phyloP scores from a whole-genome alignment of 257 asterid species.

The Scutellaria barbata region DNA sequence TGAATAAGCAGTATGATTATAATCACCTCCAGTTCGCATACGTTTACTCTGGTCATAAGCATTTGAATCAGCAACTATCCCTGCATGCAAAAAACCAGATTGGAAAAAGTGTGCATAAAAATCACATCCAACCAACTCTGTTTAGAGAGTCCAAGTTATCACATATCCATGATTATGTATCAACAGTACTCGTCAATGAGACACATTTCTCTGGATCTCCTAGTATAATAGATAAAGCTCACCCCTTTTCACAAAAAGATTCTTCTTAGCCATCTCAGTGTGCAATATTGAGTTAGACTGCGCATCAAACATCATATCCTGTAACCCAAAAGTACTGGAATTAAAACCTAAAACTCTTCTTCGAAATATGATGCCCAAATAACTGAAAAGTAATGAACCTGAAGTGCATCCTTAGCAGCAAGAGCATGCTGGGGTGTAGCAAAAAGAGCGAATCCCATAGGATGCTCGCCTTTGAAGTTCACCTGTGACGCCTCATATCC shows the following conservation, averaged over 20 bases:
- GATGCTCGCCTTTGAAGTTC: conserved; percentile 93
- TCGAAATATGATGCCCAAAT: not conserved
- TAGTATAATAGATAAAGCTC: conserved; percentile 29
- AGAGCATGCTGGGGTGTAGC: conserved; percentile 78
- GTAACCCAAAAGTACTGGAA: conserved; percentile 17
- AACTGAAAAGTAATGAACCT: conserved; percentile 45
- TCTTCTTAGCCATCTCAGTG: conserved; percentile 99
- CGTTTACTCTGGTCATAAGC: conserved; percentile 96
- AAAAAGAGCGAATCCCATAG: conserved; percentile 96
- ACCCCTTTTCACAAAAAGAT: conserved; percentile 98
- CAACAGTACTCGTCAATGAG: not conserved
- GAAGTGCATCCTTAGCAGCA: conserved; percentile 95
- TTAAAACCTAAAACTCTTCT: not conserved
- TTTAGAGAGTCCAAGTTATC: not conserved
- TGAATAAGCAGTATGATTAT: conserved; percentile 79
- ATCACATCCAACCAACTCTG: not conserved
- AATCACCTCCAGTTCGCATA: conserved; percentile 94
- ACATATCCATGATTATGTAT: not conserved
- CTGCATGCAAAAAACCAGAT: conserved; percentile 37
- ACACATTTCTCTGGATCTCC: not conserved
- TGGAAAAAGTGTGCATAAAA: not conserved
- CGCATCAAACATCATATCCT: conserved; percentile 93
- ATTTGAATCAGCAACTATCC: conserved; percentile 81
- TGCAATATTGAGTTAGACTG: conserved; percentile 88
- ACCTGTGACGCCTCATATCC: conserved; percentile 99